Base-by-base conservation (phyloP, 371 early-diverging fungal species). In the Mucor plumbeus region DNA sequence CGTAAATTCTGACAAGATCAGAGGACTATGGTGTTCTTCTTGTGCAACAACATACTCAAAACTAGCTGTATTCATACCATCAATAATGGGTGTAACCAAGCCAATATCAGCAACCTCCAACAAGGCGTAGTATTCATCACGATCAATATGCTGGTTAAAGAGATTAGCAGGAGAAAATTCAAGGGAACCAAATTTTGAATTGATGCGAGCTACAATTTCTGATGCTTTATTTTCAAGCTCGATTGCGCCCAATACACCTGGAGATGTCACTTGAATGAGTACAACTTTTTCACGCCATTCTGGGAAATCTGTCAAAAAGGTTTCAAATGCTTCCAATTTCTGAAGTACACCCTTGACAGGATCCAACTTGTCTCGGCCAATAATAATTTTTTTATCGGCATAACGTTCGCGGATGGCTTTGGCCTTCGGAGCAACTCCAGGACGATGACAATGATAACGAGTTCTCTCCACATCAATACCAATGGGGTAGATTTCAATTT, bases 41-140 rank as follows among this genome's bases (percentile, higher is more conserved):
- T 99, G 99, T 81, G 97, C 98, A 36, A 98, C 91, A 53, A 99
- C 88, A 79, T 94, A 99, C 79, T 99, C 99, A 67, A 98, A 94
- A 50, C 95, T 92, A 0, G 98, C 97, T 7, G 99, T 92, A 80
- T 99, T 99, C 99, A 99, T 99, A 43, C 99, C 99, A 74, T 99
- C 99, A 26, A 97, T 88, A 13, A 99, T 84, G 40, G 95, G 91
- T 7, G 99, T 99, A 59, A 99, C 95, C 21, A 99, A 74, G 15
- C 95, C 95, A 13, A 94, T 91, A 79, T 99, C 99, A 33, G 99
- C 98, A 3, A 95, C 87, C n/a, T 92, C 87, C 41, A 99, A 86
- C 15, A 99, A 81, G 0, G 99, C 99, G 71, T 93, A 93, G 67
- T 99, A 96, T 71, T 99, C 99, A 71, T 93, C 94, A 47, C 91